These are phyloP conservation scores for Ustilago sp. DNA, from an alignment of 1,284 basidiomycete species.

Conservation along the genomic window DNA sequence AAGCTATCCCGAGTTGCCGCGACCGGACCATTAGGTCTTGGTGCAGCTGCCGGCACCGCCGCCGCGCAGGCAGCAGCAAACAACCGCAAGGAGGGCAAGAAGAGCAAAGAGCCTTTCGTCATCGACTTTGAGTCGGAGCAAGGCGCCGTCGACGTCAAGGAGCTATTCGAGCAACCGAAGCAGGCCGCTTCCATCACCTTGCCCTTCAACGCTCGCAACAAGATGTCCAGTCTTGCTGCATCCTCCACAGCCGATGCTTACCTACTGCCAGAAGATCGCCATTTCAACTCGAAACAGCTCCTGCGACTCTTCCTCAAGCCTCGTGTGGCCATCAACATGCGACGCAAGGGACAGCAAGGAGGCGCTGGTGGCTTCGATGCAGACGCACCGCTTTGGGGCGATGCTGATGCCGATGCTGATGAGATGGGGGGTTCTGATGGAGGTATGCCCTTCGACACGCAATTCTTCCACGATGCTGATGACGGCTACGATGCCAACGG, in stretches of 20 bases:
- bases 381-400: slow-evolving; percentile 94
- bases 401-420: slow-evolving; percentile 75
- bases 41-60: slow-evolving; percentile 24
- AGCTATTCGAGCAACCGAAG: slow-evolving; percentile 77
- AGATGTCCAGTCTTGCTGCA: slow-evolving; percentile 70
- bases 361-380: slow-evolving; percentile 81
- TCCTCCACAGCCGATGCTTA: slow-evolving; percentile 72
- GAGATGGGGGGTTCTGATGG: slow-evolving; percentile 34
- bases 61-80: slow-evolving; percentile 19
- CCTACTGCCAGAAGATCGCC: slow-evolving; percentile 94
- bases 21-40: slow-evolving; percentile 37
- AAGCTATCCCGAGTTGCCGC: slow-evolving; percentile 74
- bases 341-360: slow-evolving; percentile 81
- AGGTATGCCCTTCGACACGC: slow-evolving; percentile 84
- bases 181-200: slow-evolving; percentile 68
- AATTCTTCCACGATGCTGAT: slow-evolving; percentile 95
- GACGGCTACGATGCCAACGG: slow-evolving; percentile 73
- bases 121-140: slow-evolving; percentile 84
- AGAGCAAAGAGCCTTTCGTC: slow-evolving; percentile 79
- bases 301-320: slow-evolving; percentile 92
- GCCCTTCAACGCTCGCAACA: slow-evolving; percentile 68
- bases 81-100: slow-evolving; percentile 44
- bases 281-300: slow-evolving; percentile 90
- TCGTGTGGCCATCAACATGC: slow-evolving; percentile 62
- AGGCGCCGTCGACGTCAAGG: slow-evolving; percentile 76